phyloP scores from a whole-genome alignment of 2,329 filamentous ascomycete species.

The Fusarium sp. region DNA sequence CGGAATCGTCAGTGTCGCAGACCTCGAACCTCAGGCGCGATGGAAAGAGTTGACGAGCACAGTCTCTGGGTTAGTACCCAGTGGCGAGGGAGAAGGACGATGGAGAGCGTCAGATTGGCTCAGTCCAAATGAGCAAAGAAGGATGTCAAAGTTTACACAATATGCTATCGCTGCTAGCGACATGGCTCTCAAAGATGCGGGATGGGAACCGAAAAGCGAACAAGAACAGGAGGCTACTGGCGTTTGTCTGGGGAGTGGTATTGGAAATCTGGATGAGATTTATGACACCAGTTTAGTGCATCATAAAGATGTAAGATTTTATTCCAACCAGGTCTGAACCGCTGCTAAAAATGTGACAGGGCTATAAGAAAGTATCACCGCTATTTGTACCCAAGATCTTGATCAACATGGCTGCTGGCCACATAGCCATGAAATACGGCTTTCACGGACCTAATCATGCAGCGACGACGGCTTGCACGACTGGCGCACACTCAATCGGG shows the following conservation, averaged over 20 bases:
- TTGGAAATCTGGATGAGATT: constrained; percentile 92
- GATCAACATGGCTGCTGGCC: constrained; percentile 94
- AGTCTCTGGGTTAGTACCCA: constrained; percentile 85
- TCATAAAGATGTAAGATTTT: constrained; percentile 72
- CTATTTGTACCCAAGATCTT: constrained; percentile 92
- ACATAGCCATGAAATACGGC: constrained; percentile 92
- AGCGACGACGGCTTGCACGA: constrained; percentile 94
- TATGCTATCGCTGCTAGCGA: constrained; percentile 88
- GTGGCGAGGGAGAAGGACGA: constrained; percentile 53
- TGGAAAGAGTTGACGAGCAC: constrained; percentile 84
- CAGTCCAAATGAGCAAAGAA: constrained; percentile 67
- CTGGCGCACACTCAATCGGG: constrained; percentile 92
- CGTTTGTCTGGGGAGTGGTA: constrained; percentile 93
- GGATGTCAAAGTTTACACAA: constrained; percentile 92
- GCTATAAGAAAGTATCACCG: constrained; percentile 92
- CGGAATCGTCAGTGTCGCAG: constrained; percentile 79
- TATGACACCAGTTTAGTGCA: constrained; percentile 86
- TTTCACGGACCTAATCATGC: constrained; percentile 93
- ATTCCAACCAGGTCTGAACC: neutral
- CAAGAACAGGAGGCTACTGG: constrained; percentile 82
- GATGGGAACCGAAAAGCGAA: constrained; percentile 72
- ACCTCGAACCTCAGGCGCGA: constrained; percentile 64
- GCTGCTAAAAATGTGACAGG: constrained; percentile 61
- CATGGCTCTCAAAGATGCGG: constrained; percentile 87
- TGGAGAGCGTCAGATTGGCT: constrained; percentile 69